phyloP scores from a whole-genome alignment of 2,329 filamentous ascomycete genomes.

The Lomentospora prolificans region DNA sequence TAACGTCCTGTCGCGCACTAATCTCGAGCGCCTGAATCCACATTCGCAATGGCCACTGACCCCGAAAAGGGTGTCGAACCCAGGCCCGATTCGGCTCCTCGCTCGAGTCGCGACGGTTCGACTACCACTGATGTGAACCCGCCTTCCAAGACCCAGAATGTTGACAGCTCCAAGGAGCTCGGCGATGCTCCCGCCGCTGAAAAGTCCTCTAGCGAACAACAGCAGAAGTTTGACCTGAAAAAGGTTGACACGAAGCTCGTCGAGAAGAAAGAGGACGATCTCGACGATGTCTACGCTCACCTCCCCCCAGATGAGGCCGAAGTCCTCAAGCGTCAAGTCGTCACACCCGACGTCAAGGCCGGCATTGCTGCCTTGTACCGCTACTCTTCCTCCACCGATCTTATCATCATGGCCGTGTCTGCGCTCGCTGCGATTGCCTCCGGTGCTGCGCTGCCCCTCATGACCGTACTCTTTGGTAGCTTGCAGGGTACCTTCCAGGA shows the following conservation, averaged over 20 bases:
- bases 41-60: background rate
- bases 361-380: conserved; percentile 58
- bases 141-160: background rate
- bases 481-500: conserved; percentile 62
- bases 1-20: background rate
- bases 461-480: conserved; percentile 74
- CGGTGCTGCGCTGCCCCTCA: conserved; percentile 67
- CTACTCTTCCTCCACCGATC: conserved; percentile 57
- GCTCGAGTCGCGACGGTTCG: background rate
- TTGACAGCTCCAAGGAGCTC: background rate
- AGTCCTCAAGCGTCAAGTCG: conserved; percentile 59
- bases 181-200: background rate
- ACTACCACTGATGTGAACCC: background rate
- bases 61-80: conserved; percentile 7
- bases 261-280: conserved; percentile 22
- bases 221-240: conserved; percentile 17
- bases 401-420: conserved; percentile 52
- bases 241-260: conserved; percentile 35
- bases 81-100: background rate
- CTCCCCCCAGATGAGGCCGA: conserved; percentile 55
- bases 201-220: conserved; percentile 13
- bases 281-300: conserved; percentile 44
- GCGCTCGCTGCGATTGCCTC: conserved; percentile 57
- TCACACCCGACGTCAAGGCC: conserved; percentile 53
- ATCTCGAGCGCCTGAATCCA: background rate